A percentile compares a stretch with the other conserved stretches of the same genome.
Conservation (phyloP, 495 filamentous ascomycete genomes). For the Copromyces sp. region DNA sequence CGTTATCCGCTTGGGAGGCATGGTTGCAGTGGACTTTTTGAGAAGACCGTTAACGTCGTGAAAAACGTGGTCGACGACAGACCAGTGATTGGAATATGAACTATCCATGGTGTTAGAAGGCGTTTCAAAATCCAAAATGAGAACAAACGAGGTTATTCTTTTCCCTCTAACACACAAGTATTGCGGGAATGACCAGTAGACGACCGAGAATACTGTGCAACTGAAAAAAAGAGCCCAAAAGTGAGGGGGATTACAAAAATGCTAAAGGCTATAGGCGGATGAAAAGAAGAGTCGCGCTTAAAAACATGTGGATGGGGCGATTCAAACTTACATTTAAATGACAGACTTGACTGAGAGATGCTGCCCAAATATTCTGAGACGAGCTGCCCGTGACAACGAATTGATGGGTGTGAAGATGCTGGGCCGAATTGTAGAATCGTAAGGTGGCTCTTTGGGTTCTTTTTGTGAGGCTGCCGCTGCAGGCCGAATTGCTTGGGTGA, state of each 20-base stretch:
- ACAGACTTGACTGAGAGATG: neutral
- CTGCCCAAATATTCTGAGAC: neutral
- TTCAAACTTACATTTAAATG: neutral
- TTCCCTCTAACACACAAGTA: neutral
- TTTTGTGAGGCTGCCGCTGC: neutral
- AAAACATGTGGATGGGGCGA: neutral
- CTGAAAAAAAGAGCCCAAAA: neutral
- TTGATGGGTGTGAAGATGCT: neutral
- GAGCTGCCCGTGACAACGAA: neutral
- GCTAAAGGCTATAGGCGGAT: neutral
- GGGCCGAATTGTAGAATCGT: neutral
- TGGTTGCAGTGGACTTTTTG: neutral
- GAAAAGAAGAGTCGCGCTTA: neutral
- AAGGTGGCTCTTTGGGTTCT: neutral
- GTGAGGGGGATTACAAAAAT: neutral
- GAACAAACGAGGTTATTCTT: neutral
- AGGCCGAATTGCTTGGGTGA: neutral
- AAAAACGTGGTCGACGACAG: neutral
- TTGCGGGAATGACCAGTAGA: neutral
- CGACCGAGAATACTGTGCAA: neutral
- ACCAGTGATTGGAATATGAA: neutral
- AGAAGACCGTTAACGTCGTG: neutral
- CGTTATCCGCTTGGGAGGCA: constrained; percentile 13
- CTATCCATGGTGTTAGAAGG: neutral
- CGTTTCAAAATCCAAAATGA: neutral